Conservation (phyloP, 1,139 yeast genomes). For the Candida frijolesensis region DNA sequence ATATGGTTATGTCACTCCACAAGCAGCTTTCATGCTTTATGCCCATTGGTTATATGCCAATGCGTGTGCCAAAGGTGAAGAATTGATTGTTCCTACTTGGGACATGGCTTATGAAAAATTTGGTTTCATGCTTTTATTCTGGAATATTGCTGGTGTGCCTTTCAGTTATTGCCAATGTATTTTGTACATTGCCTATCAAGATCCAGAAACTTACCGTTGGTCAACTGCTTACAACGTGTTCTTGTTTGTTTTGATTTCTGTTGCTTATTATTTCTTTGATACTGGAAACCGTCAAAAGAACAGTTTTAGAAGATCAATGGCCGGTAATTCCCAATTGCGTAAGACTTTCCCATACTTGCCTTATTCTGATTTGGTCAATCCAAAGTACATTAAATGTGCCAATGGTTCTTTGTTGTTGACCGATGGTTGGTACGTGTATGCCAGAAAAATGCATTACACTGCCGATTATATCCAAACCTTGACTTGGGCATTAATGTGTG, state of each 20-base stretch:
- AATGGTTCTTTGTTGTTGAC: conserved; percentile 83
- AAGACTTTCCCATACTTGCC: conserved; percentile 94
- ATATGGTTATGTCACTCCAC: conserved; percentile 80
- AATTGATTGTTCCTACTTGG: conserved; percentile 96
- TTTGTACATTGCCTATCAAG: conserved; percentile 75
- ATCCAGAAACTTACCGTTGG: conserved; percentile 81
- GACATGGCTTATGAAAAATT: conserved; percentile 99
- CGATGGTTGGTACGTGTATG: conserved; percentile 93
- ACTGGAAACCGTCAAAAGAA: conserved; percentile 96
- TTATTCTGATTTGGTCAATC: conserved; percentile 75
- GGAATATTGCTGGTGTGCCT: conserved; percentile 99
- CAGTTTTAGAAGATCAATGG: conserved; percentile 82
- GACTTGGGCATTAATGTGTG: conserved; percentile 92
- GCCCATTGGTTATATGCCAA: conserved; percentile 96
- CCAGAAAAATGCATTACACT: conserved; percentile 93
- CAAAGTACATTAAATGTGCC: conserved; percentile 79
- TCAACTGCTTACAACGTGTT: conserved; percentile 57
- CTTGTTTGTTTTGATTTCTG: conserved; percentile 57
- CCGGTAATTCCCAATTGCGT: conserved; percentile 75
- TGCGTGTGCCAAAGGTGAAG: conserved; percentile 98
- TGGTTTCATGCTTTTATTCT: conserved; percentile 95
- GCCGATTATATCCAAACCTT: conserved; percentile 89
- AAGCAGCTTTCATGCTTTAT: conserved; percentile 68
- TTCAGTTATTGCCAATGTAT: conserved; percentile 96
- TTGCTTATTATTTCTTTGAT: conserved; percentile 90